A percentile compares a stretch with the other conserved stretches of the same genome.
These are phyloP conservation scores for Lichtheimia hyalospora DNA, from an alignment of 371 early-diverging fungal species.

Conservation along the genomic window DNA sequence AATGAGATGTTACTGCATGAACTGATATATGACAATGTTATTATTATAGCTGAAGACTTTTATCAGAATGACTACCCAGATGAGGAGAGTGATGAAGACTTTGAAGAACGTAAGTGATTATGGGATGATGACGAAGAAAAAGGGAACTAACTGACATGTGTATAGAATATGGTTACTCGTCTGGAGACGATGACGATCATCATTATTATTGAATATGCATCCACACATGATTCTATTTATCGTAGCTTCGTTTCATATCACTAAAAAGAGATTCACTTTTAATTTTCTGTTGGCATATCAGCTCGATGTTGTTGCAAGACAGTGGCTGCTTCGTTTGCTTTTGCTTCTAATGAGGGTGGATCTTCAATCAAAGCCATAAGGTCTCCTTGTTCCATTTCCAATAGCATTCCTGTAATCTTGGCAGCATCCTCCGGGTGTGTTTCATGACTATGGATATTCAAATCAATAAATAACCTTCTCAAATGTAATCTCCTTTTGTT, in stretches of 20 bases:
- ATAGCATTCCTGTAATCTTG: conserved; percentile 97
- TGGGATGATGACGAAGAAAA: too few relatives aligned
- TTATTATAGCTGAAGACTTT: conserved; percentile 58
- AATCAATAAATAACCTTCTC: neutral
- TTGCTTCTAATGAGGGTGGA: conserved; percentile 57
- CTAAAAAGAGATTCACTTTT: neutral
- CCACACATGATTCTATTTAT: neutral
- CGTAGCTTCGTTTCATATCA: neutral
- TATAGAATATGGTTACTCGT: conserved; percentile 9
- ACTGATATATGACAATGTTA: neutral
- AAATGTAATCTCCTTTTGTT: too few relatives aligned
- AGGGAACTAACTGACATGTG: too few relatives aligned
- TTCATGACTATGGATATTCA: conserved; percentile 18
- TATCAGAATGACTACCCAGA: conserved; percentile 68
- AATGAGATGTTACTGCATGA: neutral
- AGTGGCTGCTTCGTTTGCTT: conserved; percentile 28
- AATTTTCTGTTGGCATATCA: neutral
- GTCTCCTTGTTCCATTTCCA: conserved; percentile 94
- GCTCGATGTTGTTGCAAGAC: conserved; percentile 26
- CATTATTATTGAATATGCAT: conserved; percentile 1
- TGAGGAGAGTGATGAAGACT: conserved; percentile 51
- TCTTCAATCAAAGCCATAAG: conserved; percentile 83
- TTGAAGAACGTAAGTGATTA: conserved; percentile 40
- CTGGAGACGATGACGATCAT: conserved; percentile 4
- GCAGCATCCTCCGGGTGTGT: conserved; percentile 77